Base-by-base conservation (phyloP, 225 moss, liverwort and hornwort genomes). In the Thuidium tamariscinum region DNA sequence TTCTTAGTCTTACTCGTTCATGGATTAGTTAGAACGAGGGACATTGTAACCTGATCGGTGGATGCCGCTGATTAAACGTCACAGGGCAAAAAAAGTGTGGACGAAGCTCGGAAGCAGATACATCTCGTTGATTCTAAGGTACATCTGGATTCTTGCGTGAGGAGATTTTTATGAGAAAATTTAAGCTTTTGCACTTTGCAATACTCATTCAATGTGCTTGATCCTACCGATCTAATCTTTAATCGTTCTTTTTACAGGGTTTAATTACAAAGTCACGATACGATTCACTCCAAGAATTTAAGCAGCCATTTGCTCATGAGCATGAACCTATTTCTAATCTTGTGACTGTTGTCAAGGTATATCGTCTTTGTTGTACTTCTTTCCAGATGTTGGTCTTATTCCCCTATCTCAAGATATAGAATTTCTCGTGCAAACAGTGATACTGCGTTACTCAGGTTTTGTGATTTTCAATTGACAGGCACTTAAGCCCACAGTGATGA, bases 61-160 rank as follows among this genome's bases (percentile, higher is more conserved):
- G 25, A 70, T 51, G 49, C n/a, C 46, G 42, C 46, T 88, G 81
- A 44, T 84, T 60, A 13, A 74, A 49, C 13, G n/a, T 73, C 64
- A 57, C 94, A 96, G 96, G 95, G 88, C 60, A 92, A 95, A 16
- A 86, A 86, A 16, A 74, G 70, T 42, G 39, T 96, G 89, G 93
- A 92, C 5, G 94, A 95, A 74, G 94, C 96, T 64, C 90, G 96
- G 48, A 93, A 90, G 72, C 90, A 91, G 20, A 95, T 96, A 39
- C 91, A 87, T 80, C 89, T 95, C 84, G 93, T 93, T 37, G 96
- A 96, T 81, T 95, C 96, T 39, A 95, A 96, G 96, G 96, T 96
- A 91, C 64, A 51, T 54, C n/a, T 77, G 22, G 61, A 77, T 86
- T 63, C 70, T 77, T 74, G 12, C 34, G 5, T 85, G 41, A 79